phyloP scores from a whole-genome alignment of 192 early-diverging fungal genomes.

The Coemansia sp. region DNA sequence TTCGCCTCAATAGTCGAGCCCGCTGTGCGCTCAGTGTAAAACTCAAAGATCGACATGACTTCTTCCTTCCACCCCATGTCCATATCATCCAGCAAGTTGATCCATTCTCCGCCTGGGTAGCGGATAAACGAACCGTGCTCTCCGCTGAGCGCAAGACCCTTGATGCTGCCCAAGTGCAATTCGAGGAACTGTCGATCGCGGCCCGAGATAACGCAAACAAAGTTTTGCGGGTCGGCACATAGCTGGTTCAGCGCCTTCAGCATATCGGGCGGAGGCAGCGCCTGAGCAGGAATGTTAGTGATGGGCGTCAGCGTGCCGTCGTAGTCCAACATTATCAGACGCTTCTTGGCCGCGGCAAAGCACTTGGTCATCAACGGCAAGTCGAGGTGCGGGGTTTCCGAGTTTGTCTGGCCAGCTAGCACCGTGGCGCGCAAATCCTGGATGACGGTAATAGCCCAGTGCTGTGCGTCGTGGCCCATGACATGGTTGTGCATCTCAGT shows the following conservation, averaged over 20 bases:
- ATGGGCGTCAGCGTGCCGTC: conserved; percentile 97
- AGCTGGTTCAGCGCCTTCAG: conserved; percentile 71
- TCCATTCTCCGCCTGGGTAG: conserved; percentile 77
- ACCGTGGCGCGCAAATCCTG: conserved; percentile 66
- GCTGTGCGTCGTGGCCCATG: conserved; percentile 74
- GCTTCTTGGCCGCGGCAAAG: conserved; percentile 60
- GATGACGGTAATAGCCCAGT: conserved; percentile 86
- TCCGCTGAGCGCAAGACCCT: conserved; percentile 80
- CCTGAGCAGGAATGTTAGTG: conserved; percentile 76
- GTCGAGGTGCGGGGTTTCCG: conserved; percentile 35
- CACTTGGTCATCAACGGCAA: conserved; percentile 23
- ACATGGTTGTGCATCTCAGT: conserved; percentile 81
- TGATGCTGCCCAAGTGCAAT: conserved; percentile 78
- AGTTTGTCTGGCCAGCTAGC: conserved; percentile 40
- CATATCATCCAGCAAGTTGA: conserved; percentile 68
- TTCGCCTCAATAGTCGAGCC: conserved; percentile 96
- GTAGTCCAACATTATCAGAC: conserved; percentile 94
- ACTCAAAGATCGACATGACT: conserved; percentile 90
- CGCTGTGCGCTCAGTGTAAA: conserved; percentile 93
- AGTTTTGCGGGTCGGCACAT: conserved; percentile 76
- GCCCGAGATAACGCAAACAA: conserved; percentile 90
- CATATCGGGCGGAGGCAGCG: conserved; percentile 81
- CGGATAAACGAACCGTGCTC: conserved; percentile 96
- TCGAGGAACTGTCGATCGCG: conserved; percentile 84
- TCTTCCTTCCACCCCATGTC: conserved; percentile 95